These are phyloP conservation scores for Paramecium primaurelia DNA, from an alignment of 73 alveolate genomes.

Conservation along the genomic window DNA sequence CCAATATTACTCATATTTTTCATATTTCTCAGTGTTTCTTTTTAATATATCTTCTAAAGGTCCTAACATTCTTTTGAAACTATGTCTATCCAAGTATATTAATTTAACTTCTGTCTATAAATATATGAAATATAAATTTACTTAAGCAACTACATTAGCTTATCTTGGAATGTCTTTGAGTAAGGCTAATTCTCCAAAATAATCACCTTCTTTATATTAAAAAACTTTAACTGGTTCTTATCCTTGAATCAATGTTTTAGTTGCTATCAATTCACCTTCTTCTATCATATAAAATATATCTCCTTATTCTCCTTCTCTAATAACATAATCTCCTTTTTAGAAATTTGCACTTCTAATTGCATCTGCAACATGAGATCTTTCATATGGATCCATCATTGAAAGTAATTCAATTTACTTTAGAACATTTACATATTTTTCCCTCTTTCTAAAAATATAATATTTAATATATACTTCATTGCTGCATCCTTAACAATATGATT, in stretches of 20 bases:
- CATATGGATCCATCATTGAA: conserved; percentile 84
- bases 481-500: conserved; percentile 91
- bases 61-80: conserved; percentile 81
- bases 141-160: conserved; percentile 86
- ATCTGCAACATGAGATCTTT: conserved; percentile 85
- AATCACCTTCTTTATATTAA: conserved; percentile 85
- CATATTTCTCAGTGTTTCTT: conserved; percentile 72
- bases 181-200: conserved; percentile 95
- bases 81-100: conserved; percentile 68
- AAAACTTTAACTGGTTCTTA: conserved; percentile 79
- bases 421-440: conserved; percentile 89
- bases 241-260: conserved; percentile 81
- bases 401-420: conserved; percentile 73
- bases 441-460: conserved; percentile 54
- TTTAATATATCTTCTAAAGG: conserved; percentile 77
- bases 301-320: conserved; percentile 88
- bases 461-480: conserved; percentile 50
- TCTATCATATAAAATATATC: conserved; percentile 89
- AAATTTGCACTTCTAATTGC: conserved; percentile 73
- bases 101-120: conserved; percentile 62
- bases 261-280: conserved; percentile 87
- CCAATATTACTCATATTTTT: conserved; percentile 58
- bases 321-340: conserved; percentile 75
- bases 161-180: conserved; percentile 92
- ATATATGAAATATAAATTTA: conserved; percentile 43